Evolutionary conservation across 2,329 filamentous ascomycete genomes (phyloP), one percentile per base, ranked within the genome.

Genomic region (Dactylellina haptotyla): DNA sequence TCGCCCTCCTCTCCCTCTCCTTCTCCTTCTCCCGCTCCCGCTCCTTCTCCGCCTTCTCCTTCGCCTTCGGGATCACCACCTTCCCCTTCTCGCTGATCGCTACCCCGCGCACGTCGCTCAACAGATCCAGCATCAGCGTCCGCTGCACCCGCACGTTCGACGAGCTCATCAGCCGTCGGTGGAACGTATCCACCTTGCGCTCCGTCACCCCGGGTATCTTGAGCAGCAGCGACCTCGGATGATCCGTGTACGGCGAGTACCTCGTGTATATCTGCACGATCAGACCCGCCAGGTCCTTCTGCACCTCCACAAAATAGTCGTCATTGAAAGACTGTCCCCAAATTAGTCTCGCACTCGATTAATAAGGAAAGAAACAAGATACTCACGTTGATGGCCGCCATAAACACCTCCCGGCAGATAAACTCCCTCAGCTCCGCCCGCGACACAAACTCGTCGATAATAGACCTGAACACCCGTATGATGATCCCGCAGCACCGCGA

Each of bases 51-150:
- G 79, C 81, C 45, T 80, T 80, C 16, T 80, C 79, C 77, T 84
- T 84, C 25, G 81, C 81, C 53, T 73, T 65, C 79, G 77, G 4
- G 80, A 80, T 46, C 81, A 80, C 46, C 84, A 99, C 88, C 81
- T 92, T 95, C 25, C 95, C 95, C 83, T 95, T 90, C 81, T 99
- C 95, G 5, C 93, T 91, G 64, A 99, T 91, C 77, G 93, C 94
- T 4, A 98, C 89, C 0, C 95, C 95, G 76, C 96, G 89, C 4
- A 99, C 85, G 45, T 93, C 89, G 77, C 93, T 91, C 20, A 99
- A 84, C 14, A 99, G 83, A 75, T 97, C 92, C 6, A 99, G 83
- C 14, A 99, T 88, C 23, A 96, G 83, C 0, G 89, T 90, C 18
- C 94, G 85, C 81, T 97, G 93, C 37, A 77, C 75, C 26, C 77